Evolutionary conservation across 768 basidiomycete species (phyloP), one percentile per base, ranked within the genome.

Genomic region (Suillus plorans): DNA sequence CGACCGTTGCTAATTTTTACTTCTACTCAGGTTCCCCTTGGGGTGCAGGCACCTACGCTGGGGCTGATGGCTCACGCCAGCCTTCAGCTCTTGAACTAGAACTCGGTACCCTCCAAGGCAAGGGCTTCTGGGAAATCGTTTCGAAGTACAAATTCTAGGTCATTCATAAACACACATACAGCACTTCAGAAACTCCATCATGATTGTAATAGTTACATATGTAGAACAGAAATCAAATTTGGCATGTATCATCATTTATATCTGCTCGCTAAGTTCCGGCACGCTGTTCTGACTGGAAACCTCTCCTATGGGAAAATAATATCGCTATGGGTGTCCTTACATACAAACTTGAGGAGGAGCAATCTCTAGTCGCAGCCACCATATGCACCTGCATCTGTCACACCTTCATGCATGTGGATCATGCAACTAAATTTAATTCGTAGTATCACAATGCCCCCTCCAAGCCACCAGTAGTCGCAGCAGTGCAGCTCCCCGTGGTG

Each of bases 21-120:
- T 55, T 41, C 47, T 25, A 12, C 62, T 5, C 67, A 88, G 89
- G 89, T 16, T 89, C 89, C 18, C 85, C 92, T 25, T 94, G 87
- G 85, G 92, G 92, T 50, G 89, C 91, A 28, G 89, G 89, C 28
- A 88, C 89, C 13, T 82, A 83, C 66, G 81, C 87, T 39, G 81
- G 76, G 1, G 44, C 70, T 3, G 75, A 79, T 61, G 86, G 86
- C 5, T 69, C 74, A 7, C 85, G 87, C 64, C 73, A 80, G 66
- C 86, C 88, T 2, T 72, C 77, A 10, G 62, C 71, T 5, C 79
- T 85, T 34, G 89, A 90, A 71, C 75, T 82, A 37, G 78, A 83
- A 64, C 71, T 89, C 12, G 86, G 85, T 5, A 67, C 61, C 13
- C 74, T 80, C 47, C 88, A 90, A 68, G 89, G 88, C 62, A 72